Evolutionary conservation across 768 basidiomycete species (phyloP), one percentile per base, ranked within the genome.

Genomic region (Cubamyces lactineus): DNA sequence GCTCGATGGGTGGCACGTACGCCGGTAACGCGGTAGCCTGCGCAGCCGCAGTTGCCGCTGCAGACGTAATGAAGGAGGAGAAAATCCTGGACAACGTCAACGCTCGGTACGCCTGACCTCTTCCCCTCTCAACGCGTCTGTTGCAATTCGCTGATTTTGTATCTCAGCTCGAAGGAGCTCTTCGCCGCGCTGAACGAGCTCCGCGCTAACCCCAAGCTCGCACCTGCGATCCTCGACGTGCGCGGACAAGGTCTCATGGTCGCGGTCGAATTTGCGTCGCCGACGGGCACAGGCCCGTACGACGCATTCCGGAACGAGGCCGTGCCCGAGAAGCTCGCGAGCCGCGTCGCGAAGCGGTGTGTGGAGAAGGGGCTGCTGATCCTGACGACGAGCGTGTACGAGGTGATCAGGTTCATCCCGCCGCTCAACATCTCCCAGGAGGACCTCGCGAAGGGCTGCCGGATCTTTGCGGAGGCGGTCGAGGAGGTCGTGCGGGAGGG

Each of bases 21-120:
- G 92, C 92, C 1, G 96, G 96, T 26, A 98, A 96, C 69, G 87
- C 92, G 0, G 92, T 98, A 0, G 81, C 91, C 0, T 98, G 96
- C 70, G 96, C 96, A 0, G 96, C 96, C 4, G 96, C 88, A 3
- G 80, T 88, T 21, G 94, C 95, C 0, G 90, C 92, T 19, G 83
- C 82, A 21, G 88, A 94, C 57, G 88, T 80, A 1, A 86, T 97
- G 73, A 76, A 80, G 53, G 86, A 91, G 64, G 94, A 96, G 68
- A 85, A 88, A n/a, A 81, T 95, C 48, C 79, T 95, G 19, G 82
- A 83, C 11, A 97, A 97, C 70, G 94, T 96, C 43, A 75, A 82
- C 53, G 82, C 79, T 5, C 82, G 96, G 86, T 89, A 67, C 9
- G 77, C 64, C 11, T 23, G 23, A 55, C 38, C 16, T 49, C 17